Evolutionary conservation across 805 yeast genomes (phyloP).

Genomic region (Candida ortonii): DNA sequence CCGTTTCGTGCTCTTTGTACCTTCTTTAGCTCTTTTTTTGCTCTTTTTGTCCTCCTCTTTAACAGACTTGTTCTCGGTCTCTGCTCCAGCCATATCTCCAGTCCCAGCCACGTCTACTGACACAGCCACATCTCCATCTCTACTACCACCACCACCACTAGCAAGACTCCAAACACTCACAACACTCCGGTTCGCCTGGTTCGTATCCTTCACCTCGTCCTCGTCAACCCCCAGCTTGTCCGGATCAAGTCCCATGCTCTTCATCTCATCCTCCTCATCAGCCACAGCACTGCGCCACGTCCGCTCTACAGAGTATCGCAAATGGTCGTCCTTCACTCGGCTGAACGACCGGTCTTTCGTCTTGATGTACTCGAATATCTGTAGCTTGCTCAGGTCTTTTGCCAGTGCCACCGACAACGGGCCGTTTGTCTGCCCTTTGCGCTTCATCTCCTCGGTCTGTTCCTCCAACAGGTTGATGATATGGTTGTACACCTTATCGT

Average conservation of each 20-base stretch:
- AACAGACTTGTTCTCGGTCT: background rate
- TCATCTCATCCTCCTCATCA: slow-evolving; percentile 61
- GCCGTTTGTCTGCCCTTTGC: slow-evolving; percentile 37
- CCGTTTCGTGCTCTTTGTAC: slow-evolving; percentile 24
- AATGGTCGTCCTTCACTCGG: slow-evolving; percentile 61
- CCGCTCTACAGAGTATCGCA: slow-evolving; percentile 63
- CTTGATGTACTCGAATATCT: slow-evolving; percentile 59
- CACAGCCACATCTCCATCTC: slow-evolving; percentile 13
- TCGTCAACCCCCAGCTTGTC: slow-evolving; percentile 14
- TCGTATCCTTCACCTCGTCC: slow-evolving; percentile 54
- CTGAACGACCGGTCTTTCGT: slow-evolving; percentile 62
- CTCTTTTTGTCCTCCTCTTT: slow-evolving; percentile 21
- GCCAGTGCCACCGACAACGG: slow-evolving; percentile 52
- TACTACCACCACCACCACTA: no score
- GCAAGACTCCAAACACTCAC: slow-evolving; percentile 65
- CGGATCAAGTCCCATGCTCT: slow-evolving; percentile 30
- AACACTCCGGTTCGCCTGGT: slow-evolving; percentile 73
- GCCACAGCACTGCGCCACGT: slow-evolving; percentile 52
- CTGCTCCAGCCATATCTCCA: no score
- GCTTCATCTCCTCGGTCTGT: slow-evolving; percentile 45
- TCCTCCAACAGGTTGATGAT: slow-evolving; percentile 60
- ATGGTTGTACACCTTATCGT: slow-evolving; percentile 54
- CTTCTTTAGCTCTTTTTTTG: slow-evolving; percentile 49
- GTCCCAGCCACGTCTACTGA: background rate
- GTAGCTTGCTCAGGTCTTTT: slow-evolving; percentile 49